phyloP scores from a whole-genome alignment of 768 basidiomycete species.

The Pleurotus platypus region DNA sequence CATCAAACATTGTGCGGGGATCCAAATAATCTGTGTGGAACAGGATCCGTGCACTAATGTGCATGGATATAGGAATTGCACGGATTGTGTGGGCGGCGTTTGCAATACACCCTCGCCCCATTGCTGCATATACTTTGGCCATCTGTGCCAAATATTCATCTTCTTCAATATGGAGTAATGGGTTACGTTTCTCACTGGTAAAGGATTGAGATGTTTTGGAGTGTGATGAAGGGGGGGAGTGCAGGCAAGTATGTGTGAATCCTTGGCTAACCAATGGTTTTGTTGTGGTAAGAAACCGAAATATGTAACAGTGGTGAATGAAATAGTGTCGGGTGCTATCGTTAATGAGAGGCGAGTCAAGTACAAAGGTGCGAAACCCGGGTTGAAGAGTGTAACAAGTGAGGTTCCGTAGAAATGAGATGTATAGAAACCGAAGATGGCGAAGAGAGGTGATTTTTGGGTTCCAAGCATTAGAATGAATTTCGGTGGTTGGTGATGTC shows the following conservation, averaged over 20 bases:
- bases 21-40: background rate
- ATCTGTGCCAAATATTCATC: background rate
- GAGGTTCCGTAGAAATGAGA: background rate
- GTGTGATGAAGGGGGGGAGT: background rate
- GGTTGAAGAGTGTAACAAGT: background rate
- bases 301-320: background rate
- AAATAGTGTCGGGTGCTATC: background rate
- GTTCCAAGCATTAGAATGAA: background rate
- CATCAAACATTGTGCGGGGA: background rate
- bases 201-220: background rate
- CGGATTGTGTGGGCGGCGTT: background rate
- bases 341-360: background rate
- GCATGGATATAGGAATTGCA: background rate
- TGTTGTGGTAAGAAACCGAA: background rate
- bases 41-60: background rate
- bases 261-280: background rate
- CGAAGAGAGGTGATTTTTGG: background rate
- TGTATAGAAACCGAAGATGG: background rate
- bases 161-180: background rate
- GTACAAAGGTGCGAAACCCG: background rate
- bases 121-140: background rate
- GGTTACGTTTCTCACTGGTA: background rate
- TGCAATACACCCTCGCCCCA: background rate
- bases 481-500: background rate
- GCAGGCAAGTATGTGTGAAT: background rate